These are phyloP conservation scores for Arachis monticola DNA, from an alignment of 331 rosid species.

Conservation along the genomic window DNA sequence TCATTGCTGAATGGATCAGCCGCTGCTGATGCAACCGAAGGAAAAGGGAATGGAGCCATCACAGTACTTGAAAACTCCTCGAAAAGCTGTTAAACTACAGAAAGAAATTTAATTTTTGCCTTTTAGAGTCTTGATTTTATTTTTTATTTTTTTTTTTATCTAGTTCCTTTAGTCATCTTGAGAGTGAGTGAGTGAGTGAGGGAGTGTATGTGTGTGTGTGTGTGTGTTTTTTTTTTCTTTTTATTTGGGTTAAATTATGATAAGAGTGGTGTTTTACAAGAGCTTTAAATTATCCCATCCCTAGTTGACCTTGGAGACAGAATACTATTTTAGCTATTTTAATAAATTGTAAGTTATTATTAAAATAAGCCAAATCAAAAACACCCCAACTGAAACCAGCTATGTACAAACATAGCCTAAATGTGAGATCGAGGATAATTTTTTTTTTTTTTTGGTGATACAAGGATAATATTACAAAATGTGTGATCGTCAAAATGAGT, in stretches of 20 bases:
- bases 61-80: slow-evolving; percentile 44
- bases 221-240: slow-evolving; percentile 16
- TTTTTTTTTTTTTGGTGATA: no score
- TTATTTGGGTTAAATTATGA: not conserved
- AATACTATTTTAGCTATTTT: not conserved
- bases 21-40: slow-evolving; percentile 28
- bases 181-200: not conserved
- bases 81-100: slow-evolving; percentile 31
- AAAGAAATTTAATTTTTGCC: slow-evolving; percentile 5
- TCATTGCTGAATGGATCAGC: slow-evolving; percentile 33
- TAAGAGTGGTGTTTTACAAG: not conserved
- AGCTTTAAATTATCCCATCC: not conserved
- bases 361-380: no score
- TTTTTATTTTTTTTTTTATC: not conserved
- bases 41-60: slow-evolving; percentile 37
- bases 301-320: not conserved
- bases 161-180: slow-evolving; percentile 16
- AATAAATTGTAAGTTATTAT: not conserved
- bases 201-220: no score
- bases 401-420: no score
- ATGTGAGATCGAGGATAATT: no score
- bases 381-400: not conserved
- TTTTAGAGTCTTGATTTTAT: not conserved
- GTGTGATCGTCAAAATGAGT: no score
- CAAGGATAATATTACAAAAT: no score